These are phyloP conservation scores for Corylus americana DNA, from an alignment of 306 rosid genomes.

Conservation along the genomic window DNA sequence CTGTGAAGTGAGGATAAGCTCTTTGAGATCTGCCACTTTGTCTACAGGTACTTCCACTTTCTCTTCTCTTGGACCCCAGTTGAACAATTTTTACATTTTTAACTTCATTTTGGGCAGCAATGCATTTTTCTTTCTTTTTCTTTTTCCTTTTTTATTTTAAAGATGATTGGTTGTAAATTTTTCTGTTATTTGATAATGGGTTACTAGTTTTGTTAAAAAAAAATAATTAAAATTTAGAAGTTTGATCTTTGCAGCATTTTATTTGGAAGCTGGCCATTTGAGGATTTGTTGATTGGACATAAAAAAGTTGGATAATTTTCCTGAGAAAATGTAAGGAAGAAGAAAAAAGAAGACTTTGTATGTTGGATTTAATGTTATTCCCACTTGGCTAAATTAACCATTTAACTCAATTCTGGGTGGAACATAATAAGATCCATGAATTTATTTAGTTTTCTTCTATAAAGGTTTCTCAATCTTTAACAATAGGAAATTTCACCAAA, in stretches of 20 bases:
- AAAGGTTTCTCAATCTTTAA: constrained; percentile 8
- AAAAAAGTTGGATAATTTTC: neutral
- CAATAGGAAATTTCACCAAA: neutral
- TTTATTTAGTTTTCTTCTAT: neutral
- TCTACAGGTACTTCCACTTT: constrained; percentile 44
- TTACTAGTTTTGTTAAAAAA: neutral
- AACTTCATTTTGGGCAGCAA: neutral
- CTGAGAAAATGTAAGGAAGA: constrained; percentile 17
- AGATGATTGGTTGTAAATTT: neutral
- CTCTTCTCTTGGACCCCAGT: constrained; percentile 23
- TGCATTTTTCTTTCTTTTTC: constrained; percentile 9
- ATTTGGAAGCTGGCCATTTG: constrained; percentile 14
- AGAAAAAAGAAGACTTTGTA: constrained; percentile 7
- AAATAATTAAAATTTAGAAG: neutral
- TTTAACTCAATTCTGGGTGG: constrained; percentile 12
- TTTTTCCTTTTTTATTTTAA: neutral
- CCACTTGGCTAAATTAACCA: constrained; percentile 3
- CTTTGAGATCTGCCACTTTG: constrained; percentile 65
- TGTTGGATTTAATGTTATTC: constrained; percentile 13
- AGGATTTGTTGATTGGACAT: constrained; percentile 22
- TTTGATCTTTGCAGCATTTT: constrained; percentile 18
- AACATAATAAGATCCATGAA: constrained; percentile 18
- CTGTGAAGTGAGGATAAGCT: constrained; percentile 27
- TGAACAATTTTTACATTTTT: neutral
- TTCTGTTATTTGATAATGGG: neutral